Evolutionary conservation across 805 yeast species (phyloP).

Genomic region (Ogataea ganodermae): DNA sequence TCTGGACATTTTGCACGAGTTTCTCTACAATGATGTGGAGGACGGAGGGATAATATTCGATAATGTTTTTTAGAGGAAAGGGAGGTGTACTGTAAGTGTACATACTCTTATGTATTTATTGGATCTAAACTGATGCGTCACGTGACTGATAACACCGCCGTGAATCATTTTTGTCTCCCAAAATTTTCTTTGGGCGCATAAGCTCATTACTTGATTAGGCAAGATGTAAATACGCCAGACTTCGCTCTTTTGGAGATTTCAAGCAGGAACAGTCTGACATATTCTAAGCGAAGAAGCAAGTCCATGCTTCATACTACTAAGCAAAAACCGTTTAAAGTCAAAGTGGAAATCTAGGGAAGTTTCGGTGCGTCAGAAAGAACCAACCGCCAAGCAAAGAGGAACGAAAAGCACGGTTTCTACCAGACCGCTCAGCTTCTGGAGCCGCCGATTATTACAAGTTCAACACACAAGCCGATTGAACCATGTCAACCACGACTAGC

Average conservation of each 20-base stretch:
- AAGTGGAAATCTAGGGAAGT: not conserved
- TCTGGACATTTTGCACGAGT: conserved; percentile 19
- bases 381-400: not conserved
- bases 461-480: not conserved
- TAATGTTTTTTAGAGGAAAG: conserved; percentile 20
- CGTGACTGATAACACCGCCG: not conserved
- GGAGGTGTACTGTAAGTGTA: too few relatives aligned
- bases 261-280: not conserved
- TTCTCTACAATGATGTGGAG: conserved; percentile 17
- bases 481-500: conserved; percentile 4
- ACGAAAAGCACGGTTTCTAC: not conserved
- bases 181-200: not conserved
- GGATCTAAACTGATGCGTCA: not conserved
- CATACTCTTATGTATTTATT: too few relatives aligned
- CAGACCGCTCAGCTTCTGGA: not conserved
- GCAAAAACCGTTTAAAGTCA: not conserved
- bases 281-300: not conserved
- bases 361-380: not conserved
- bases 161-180: not conserved
- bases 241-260: not conserved
- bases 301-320: not conserved
- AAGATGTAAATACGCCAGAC: not conserved
- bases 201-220: not conserved
- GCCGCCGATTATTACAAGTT: not conserved
- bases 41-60: conserved; percentile 22